phyloP scores from a whole-genome alignment of 345 rosid genomes.

The Dipteronia sinensis region DNA sequence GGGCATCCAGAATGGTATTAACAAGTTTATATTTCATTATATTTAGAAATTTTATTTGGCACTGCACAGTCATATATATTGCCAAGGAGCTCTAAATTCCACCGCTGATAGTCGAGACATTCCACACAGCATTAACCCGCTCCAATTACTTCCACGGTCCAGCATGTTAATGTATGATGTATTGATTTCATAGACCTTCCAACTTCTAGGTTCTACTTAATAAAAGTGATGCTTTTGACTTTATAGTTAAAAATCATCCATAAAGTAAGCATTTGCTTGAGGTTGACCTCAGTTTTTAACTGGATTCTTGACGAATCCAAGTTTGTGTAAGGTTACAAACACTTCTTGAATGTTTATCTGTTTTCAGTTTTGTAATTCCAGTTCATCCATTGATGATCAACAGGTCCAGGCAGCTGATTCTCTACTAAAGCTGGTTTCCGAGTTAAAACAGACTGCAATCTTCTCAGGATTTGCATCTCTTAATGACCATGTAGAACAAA shows the following conservation, averaged over 20 bases:
- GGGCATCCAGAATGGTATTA: conserved; percentile 85
- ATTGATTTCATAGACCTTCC: not conserved
- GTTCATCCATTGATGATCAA: conserved; percentile 1
- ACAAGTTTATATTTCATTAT: not conserved
- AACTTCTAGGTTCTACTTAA: not conserved
- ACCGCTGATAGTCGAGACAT: not conserved
- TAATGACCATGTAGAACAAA: conserved; percentile 80
- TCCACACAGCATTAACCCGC: not conserved
- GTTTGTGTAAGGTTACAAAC: not conserved
- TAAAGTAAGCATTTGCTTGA: not conserved
- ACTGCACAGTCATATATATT: not conserved
- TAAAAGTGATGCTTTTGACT: not conserved
- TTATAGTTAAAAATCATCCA: not conserved
- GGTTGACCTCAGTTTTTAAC: not conserved
- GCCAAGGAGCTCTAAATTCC: not conserved
- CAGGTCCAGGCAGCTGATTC: conserved; percentile 96
- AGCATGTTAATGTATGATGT: not conserved
- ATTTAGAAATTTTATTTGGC: not conserved
- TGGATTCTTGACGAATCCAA: not conserved
- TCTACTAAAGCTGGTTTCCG: conserved; percentile 77
- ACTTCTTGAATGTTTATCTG: not conserved
- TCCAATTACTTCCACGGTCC: not conserved
- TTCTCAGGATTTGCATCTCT: conserved; percentile 96
- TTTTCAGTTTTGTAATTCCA: not conserved
- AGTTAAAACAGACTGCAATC: conserved; percentile 85